Conservation (phyloP, 345 rosid genomes). For the Murraya paniculata region DNA sequence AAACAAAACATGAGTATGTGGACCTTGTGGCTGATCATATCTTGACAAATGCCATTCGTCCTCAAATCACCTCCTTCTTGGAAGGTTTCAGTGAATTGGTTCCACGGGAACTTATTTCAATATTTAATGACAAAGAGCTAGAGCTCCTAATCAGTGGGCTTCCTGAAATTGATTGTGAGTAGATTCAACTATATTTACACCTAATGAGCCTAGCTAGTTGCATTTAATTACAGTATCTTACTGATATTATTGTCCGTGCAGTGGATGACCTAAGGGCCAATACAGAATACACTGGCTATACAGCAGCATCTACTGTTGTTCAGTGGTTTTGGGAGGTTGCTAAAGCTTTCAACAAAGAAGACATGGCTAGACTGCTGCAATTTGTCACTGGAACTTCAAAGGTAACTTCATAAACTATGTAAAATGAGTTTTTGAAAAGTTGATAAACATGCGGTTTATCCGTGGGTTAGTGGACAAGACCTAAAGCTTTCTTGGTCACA, state of each 20-base stretch:
- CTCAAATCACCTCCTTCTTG: slow-evolving; percentile 87
- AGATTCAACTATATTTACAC: slow-evolving; percentile 12
- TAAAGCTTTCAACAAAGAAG: slow-evolving; percentile 87
- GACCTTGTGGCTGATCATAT: slow-evolving; percentile 98
- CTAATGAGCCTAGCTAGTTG: slow-evolving; percentile 3
- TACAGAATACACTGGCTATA: slow-evolving; percentile 84
- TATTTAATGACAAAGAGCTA: slow-evolving; percentile 97
- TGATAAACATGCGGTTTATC: background rate
- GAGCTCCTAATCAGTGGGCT: slow-evolving; percentile 98
- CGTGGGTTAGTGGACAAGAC: background rate
- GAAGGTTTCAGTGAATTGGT: slow-evolving; percentile 85
- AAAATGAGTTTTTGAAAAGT: background rate
- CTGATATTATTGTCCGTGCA: slow-evolving; percentile 22
- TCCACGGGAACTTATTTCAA: slow-evolving; percentile 76
- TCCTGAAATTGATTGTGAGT: slow-evolving; percentile 99
- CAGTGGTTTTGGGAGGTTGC: slow-evolving; percentile 99
- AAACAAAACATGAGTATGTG: slow-evolving; percentile 94
- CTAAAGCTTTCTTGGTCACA: background rate
- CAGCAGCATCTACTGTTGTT: slow-evolving; percentile 73
- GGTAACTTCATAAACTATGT: slow-evolving; percentile 36
- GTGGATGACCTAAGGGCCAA: slow-evolving; percentile 91
- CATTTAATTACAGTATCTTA: slow-evolving; percentile 9
- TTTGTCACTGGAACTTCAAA: slow-evolving; percentile 97
- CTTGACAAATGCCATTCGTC: slow-evolving; percentile 92
- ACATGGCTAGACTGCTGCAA: slow-evolving; percentile 90